A percentile compares a stretch with the other conserved stretches of the same genome.
phyloP scores from a whole-genome alignment of 352 stramenopile genomes.

The Globisporangium iwayamae region DNA sequence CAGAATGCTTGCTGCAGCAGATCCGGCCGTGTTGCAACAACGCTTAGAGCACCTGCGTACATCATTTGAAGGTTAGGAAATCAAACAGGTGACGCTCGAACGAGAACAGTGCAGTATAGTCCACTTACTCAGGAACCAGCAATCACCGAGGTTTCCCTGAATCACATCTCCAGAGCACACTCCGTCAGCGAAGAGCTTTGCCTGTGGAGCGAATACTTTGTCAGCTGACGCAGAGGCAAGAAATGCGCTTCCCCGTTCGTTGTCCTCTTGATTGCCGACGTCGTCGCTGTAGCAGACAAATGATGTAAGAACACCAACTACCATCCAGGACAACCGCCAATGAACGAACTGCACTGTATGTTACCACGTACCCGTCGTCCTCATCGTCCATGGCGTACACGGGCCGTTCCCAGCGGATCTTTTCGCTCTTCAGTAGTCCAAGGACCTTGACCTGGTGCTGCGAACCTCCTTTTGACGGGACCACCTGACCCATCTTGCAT shows the following conservation, averaged over 20 bases:
- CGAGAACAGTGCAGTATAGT: too few relatives aligned
- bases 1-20: constrained; percentile 83
- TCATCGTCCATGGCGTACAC: constrained; percentile 42
- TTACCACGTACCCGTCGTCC: constrained; percentile 15
- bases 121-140: constrained; percentile 86
- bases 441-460: constrained; percentile 77
- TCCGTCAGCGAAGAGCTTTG: constrained; percentile 73
- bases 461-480: constrained; percentile 66
- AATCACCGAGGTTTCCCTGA: constrained; percentile 89
- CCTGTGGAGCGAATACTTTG: constrained; percentile 53
- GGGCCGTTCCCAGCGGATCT: constrained; percentile 77
- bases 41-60: constrained; percentile 69
- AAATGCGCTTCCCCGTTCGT: constrained; percentile 20
- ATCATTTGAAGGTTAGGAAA: background rate
- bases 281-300: constrained; percentile 9
- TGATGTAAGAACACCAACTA: background rate
- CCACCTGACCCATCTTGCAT: constrained; percentile 48
- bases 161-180: constrained; percentile 82
- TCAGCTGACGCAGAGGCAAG: constrained; percentile 21
- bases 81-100: background rate
- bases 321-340: background rate
- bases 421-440: constrained; percentile 64
- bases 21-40: constrained; percentile 80
- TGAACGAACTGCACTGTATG: background rate
- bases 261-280: constrained; percentile 29